Conservation (phyloP, 2,329 filamentous ascomycete genomes). For the Fusarium xylarioides region DNA sequence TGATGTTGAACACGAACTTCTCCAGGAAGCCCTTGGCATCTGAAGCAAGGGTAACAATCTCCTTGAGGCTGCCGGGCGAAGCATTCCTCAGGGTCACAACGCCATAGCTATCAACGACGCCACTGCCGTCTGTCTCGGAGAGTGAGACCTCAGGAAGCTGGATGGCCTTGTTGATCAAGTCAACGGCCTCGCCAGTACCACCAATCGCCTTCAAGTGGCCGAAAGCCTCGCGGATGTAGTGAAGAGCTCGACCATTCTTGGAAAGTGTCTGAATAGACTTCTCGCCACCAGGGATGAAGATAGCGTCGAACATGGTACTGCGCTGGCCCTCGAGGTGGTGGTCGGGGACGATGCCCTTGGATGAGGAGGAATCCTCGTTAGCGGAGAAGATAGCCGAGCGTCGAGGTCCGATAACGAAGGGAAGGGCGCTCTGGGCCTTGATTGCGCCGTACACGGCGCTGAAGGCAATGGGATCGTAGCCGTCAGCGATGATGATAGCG, state of each 20-base stretch:
- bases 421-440: constrained; percentile 68
- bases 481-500: constrained; percentile 80
- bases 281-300: constrained; percentile 79
- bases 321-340: constrained; percentile 84
- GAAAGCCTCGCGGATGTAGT: constrained; percentile 84
- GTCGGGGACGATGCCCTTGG: constrained; percentile 70
- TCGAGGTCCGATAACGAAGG: constrained; percentile 76
- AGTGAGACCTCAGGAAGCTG: constrained; percentile 53
- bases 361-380: constrained; percentile 61
- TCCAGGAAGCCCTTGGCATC: constrained; percentile 75
- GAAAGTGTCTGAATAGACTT: constrained; percentile 69
- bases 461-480: constrained; percentile 75
- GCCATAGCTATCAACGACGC: constrained; percentile 74
- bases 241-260: constrained; percentile 75
- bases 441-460: constrained; percentile 71
- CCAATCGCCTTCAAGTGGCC: constrained; percentile 83
- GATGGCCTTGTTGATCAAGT: constrained; percentile 64
- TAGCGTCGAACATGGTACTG: constrained; percentile 81
- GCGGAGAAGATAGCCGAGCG: constrained; percentile 72
- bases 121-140: constrained; percentile 50
- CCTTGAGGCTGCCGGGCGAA: constrained; percentile 66
- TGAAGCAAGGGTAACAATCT: constrained; percentile 71
- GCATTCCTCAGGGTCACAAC: constrained; percentile 73
- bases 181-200: constrained; percentile 76
- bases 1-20: constrained; percentile 74